These are phyloP conservation scores for Saprolegnia diclina DNA, from an alignment of 352 stramenopile species.

Conservation along the genomic window DNA sequence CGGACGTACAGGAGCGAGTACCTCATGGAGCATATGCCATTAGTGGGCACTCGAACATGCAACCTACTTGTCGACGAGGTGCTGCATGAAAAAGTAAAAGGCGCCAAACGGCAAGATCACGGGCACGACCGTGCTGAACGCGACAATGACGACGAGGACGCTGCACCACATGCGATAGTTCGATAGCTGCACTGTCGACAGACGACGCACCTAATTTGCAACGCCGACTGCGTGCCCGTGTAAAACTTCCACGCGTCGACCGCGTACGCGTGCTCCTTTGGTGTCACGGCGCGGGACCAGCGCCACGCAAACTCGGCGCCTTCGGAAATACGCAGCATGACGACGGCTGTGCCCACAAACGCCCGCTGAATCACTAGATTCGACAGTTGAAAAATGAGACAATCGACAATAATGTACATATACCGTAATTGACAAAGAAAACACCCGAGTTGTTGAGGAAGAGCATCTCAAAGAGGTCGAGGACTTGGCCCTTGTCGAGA, in stretches of 20 bases:
- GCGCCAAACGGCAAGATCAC: slow-evolving; percentile 72
- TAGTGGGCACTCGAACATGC: too few relatives aligned
- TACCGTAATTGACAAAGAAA: slow-evolving; percentile 81
- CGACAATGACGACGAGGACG: slow-evolving; percentile 73
- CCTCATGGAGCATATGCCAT: too few relatives aligned
- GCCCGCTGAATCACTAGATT: slow-evolving; percentile 56
- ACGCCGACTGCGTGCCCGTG: slow-evolving; percentile 72
- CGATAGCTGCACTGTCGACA: background rate
- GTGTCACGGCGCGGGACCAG: slow-evolving; percentile 57
- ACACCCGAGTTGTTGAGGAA: slow-evolving; percentile 86
- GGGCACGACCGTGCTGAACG: slow-evolving; percentile 80
- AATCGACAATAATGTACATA: too few relatives aligned
- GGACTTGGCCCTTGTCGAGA: slow-evolving; percentile 38
- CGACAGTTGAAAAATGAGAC: slow-evolving; percentile 84
- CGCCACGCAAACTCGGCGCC: slow-evolving; percentile 34
- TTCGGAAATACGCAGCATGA: slow-evolving; percentile 68
- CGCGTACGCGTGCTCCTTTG: slow-evolving; percentile 55
- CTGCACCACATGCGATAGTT: slow-evolving; percentile 28
- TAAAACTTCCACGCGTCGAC: slow-evolving; percentile 78
- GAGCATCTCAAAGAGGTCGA: slow-evolving; percentile 47
- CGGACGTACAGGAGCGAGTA: slow-evolving; percentile 75
- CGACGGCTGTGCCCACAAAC: slow-evolving; percentile 73
- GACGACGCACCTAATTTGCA: slow-evolving; percentile 48
- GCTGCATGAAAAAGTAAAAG: slow-evolving; percentile 82
- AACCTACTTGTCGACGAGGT: slow-evolving; percentile 71